A percentile compares a stretch with the other conserved stretches of the same genome.
phyloP scores from a whole-genome alignment of 805 yeast species.

The Ogataea angusta region DNA sequence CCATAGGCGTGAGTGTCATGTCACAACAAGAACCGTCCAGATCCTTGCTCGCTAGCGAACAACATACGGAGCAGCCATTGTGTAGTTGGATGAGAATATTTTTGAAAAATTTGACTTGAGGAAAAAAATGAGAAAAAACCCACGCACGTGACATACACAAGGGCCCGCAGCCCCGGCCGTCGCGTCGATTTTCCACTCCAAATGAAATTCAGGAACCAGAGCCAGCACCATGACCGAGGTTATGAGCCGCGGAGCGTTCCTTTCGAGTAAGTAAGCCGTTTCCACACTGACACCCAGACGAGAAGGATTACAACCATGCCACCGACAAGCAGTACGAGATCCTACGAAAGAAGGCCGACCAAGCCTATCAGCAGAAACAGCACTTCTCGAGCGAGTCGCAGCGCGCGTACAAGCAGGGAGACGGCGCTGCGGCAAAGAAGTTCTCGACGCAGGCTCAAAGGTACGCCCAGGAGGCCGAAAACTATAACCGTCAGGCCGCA shows the following conservation, averaged over 20 bases:
- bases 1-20: constrained; percentile 16
- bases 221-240: constrained; percentile 20
- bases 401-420: constrained; percentile 70
- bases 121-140: not conserved
- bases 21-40: constrained; percentile 9
- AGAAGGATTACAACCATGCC: constrained; percentile 67
- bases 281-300: constrained; percentile 8
- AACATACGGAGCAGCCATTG: constrained; percentile 32
- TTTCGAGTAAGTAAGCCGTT: constrained; percentile 20
- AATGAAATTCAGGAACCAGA: constrained; percentile 4
- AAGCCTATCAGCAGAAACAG: constrained; percentile 55
- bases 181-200: constrained; percentile 6
- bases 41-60: constrained; percentile 9
- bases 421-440: constrained; percentile 67
- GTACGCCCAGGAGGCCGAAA: constrained; percentile 59
- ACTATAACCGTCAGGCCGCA: constrained; percentile 77
- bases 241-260: constrained; percentile 25
- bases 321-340: constrained; percentile 60
- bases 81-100: constrained; percentile 11
- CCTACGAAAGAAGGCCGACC: constrained; percentile 65
- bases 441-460: constrained; percentile 67
- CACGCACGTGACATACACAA: constrained; percentile 1
- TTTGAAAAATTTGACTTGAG: not conserved
- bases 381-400: constrained; percentile 67
- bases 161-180: constrained; percentile 1